Conservation (phyloP, 768 basidiomycete species). For the Lentinula raphanica region DNA sequence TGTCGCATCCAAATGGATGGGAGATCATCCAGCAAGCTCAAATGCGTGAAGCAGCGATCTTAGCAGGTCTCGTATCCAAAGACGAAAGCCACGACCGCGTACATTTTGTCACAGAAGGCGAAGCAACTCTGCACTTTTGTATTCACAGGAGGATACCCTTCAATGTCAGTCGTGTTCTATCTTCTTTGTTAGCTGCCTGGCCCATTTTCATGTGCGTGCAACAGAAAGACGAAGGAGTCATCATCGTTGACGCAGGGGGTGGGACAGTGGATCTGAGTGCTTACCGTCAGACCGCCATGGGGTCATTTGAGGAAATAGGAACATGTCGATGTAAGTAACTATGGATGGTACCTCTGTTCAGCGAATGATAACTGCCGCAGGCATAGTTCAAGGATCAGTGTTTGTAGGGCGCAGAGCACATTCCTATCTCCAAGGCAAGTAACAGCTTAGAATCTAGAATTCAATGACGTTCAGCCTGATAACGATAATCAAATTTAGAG, state of each 20-base stretch:
- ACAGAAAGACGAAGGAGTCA: constrained; percentile 21
- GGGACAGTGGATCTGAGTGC: constrained; percentile 39
- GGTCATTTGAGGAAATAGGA: constrained; percentile 32
- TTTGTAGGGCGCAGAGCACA: background rate
- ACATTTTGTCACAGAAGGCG: constrained; percentile 59
- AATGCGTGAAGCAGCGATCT: constrained; percentile 49
- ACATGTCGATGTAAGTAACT: constrained; percentile 26
- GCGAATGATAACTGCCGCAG: background rate
- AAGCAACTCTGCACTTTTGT: constrained; percentile 58
- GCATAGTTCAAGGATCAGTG: background rate
- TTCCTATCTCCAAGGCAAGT: background rate
- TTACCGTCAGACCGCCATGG: constrained; percentile 21
- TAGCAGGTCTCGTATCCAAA: constrained; percentile 45
- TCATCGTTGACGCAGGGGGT: constrained; percentile 51
- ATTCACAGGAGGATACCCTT: too few relatives aligned
- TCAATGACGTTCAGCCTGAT: too few relatives aligned
- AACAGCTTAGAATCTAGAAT: background rate
- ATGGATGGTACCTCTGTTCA: background rate
- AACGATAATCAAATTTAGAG: constrained; percentile 7
- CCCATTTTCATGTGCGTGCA: background rate
- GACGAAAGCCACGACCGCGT: constrained; percentile 37
- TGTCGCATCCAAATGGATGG: constrained; percentile 66
- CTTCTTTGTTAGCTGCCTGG: too few relatives aligned
- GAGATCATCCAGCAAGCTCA: constrained; percentile 52
- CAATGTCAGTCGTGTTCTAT: too few relatives aligned